Evolutionary conservation across 2,329 filamentous ascomycete species (phyloP).

Genomic region (Fusarium sp.): DNA sequence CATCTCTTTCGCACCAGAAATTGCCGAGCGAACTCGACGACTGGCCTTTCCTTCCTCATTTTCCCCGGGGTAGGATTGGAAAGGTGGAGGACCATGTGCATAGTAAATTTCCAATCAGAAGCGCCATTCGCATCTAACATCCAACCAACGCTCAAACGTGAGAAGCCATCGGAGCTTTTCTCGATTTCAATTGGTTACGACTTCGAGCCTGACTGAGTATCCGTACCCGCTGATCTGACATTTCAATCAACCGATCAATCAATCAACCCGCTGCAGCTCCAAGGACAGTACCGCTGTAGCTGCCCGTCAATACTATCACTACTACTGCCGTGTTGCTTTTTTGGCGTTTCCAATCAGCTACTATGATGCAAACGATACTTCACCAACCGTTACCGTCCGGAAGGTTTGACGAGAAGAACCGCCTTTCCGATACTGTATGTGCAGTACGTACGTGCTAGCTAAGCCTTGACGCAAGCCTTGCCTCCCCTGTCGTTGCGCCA

Average conservation of each 20-base stretch:
- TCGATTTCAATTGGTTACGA: conserved; percentile 19
- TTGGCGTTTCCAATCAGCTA: conserved; percentile 12
- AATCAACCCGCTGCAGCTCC: conserved; percentile 18
- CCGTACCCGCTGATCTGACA: conserved; percentile 39
- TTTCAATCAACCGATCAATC: conserved; percentile 21
- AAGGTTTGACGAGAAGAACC: conserved; percentile 22
- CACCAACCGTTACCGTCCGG: conserved; percentile 12
- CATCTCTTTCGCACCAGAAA: conserved; percentile 21
- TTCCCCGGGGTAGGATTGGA: conserved; percentile 11
- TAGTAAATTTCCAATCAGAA: conserved; percentile 22
- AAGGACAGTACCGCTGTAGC: neutral
- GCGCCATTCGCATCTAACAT: conserved; percentile 5
- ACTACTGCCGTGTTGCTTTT: neutral
- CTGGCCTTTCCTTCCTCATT: conserved; percentile 6
- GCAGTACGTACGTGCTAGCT: conserved; percentile 14
- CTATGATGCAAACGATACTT: conserved; percentile 18
- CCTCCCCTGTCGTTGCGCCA: conserved; percentile 45
- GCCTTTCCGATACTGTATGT: conserved; percentile 18
- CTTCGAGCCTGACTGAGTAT: conserved; percentile 11
- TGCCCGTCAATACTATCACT: conserved; percentile 14
- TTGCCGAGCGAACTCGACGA: conserved; percentile 9
- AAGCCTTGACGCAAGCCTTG: conserved; percentile 41
- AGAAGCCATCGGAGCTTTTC: conserved; percentile 14
- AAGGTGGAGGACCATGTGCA: neutral
- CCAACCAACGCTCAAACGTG: conserved; percentile 25